A percentile compares a stretch with the other conserved stretches of the same genome.
These are phyloP conservation scores for Austropuccinia psidii DNA, from an alignment of 1,284 basidiomycete genomes.

Conservation along the genomic window DNA sequence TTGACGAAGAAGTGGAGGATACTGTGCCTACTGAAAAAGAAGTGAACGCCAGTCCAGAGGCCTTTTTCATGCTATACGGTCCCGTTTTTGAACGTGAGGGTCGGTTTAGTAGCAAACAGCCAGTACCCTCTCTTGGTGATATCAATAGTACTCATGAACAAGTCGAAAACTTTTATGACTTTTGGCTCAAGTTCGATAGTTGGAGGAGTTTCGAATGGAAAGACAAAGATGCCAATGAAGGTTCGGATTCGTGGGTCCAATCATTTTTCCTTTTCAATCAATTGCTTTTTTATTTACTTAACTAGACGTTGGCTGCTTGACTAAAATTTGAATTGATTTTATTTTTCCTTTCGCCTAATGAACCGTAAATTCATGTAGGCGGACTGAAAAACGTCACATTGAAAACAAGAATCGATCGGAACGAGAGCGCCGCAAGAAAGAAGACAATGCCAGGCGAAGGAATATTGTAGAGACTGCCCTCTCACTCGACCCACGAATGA, in stretches of 20 bases:
- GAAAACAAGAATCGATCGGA: constrained; percentile 99
- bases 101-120: constrained; percentile 71
- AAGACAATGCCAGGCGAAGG: constrained; percentile 85
- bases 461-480: constrained; percentile 80
- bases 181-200: constrained; percentile 99
- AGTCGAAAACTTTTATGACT: constrained; percentile 93
- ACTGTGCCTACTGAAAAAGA: constrained; percentile 60
- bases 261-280: neutral
- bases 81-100: constrained; percentile 85
- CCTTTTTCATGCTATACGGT: constrained; percentile 60
- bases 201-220: constrained; percentile 98
- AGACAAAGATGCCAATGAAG: constrained; percentile 98
- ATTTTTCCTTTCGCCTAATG: neutral
- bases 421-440: constrained; percentile 92
- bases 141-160: constrained; percentile 66
- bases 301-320: no score
- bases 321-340: neutral
- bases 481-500: constrained; percentile 85
- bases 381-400: constrained; percentile 96
- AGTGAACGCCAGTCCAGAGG: constrained; percentile 59
- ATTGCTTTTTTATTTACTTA: neutral
- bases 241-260: constrained; percentile 72
- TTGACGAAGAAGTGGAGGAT: constrained; percentile 78
- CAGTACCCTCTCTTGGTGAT: constrained; percentile 74
- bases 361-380: constrained; percentile 56